Evolutionary conservation across 208 protist species (phyloP), one percentile per base, ranked within the genome.

Genomic region (Naegleria gruberi): DNA sequence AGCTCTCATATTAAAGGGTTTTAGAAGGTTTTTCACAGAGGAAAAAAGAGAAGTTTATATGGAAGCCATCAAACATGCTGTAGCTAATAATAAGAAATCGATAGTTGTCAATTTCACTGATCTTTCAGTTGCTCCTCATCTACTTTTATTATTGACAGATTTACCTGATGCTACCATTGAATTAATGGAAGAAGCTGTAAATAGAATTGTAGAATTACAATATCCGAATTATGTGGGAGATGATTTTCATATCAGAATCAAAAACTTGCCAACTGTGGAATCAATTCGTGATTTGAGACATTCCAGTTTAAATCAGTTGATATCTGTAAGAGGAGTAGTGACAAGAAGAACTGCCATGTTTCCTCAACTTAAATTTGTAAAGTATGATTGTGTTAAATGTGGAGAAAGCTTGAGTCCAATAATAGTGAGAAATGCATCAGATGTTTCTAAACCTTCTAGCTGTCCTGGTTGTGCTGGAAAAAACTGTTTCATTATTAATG

Each of bases 311-410:
- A 74, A 74, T 44, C 30, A 74, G 19, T 43, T 89, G 8, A 23
- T 89, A 17, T 6, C 6, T 23, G 46, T 74, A 12, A 57, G 37
- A n/a, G 99, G 99, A 57, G 99, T 99, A 5, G 97, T 99, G 19
- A 99, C 99, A 34, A 93, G 98, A 23, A 96, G 99, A 74, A 99
- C 98, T 0, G 94, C 93, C 23, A 98, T 99, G 77, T 99, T 99
- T 91, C 98, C 99, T 46, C 98, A 99, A 93, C 95, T 99, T 92
- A 95, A 98, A 91, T 93, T 95, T 4, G 97, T 99, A 43, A 97
- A 97, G 91, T 99, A 97, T 92, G 96, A 99, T 92, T 99, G 98
- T 94, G 92, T 92, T 44, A 96, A 95, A 34, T 99, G 98, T 94
- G 94, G 94, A 74, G 96, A 95, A 93, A 96, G 96, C 81, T 96